Evolutionary conservation across 2,329 filamentous ascomycete genomes (phyloP).

Genomic region (Colletotrichum sp.): DNA sequence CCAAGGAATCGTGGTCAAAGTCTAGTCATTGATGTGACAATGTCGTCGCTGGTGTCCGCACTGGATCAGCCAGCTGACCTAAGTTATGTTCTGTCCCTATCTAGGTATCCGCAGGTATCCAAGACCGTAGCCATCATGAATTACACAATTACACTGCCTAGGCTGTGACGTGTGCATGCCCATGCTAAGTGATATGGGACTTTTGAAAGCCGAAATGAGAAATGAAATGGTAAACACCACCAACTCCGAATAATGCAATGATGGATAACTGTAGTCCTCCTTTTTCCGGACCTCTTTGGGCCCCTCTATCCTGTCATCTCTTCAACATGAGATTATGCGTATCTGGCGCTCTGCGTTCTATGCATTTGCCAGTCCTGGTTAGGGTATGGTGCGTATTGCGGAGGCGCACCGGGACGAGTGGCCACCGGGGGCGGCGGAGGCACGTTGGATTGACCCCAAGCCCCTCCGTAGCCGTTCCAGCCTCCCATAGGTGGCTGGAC

Average conservation of each 20-base stretch:
- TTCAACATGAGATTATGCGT: slow-evolving; percentile 23
- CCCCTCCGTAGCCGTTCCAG: slow-evolving; percentile 24
- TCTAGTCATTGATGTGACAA: neutral
- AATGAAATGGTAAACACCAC: slow-evolving; percentile 10
- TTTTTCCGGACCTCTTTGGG: neutral
- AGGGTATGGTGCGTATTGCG: slow-evolving; percentile 3
- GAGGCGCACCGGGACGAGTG: slow-evolving; percentile 1
- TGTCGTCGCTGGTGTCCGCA: slow-evolving; percentile 6
- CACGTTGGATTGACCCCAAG: slow-evolving; percentile 9
- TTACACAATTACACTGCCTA: slow-evolving; percentile 5
- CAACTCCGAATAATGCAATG: slow-evolving; percentile 21
- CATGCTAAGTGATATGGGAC: neutral
- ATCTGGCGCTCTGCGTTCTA: slow-evolving; percentile 24
- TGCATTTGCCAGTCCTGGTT: slow-evolving; percentile 9
- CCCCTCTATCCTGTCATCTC: neutral
- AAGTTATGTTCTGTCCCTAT: slow-evolving; percentile 12
- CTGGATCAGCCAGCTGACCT: slow-evolving; percentile 25
- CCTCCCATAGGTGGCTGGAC: slow-evolving; percentile 17
- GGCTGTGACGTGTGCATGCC: neutral
- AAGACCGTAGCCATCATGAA: slow-evolving; percentile 8
- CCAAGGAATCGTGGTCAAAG: neutral
- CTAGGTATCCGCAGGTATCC: slow-evolving; percentile 2
- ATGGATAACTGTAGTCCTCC: slow-evolving; percentile 12
- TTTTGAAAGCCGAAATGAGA: neutral
- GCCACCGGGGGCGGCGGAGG: slow-evolving; percentile 12